Evolutionary conservation across 306 rosid genomes (phyloP), one percentile per base, ranked within the genome.

Genomic region (Trifolium dubium): DNA sequence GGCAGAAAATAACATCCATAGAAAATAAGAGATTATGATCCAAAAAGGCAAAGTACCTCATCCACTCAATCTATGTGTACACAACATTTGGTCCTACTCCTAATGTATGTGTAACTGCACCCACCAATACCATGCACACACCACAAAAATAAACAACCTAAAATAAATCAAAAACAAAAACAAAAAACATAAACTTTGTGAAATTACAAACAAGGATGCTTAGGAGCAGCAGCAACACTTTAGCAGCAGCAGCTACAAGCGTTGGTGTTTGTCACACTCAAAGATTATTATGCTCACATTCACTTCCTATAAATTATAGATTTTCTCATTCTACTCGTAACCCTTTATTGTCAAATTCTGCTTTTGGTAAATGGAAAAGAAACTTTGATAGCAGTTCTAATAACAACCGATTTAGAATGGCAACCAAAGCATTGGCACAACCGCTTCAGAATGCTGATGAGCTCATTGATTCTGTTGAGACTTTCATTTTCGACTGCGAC

Each of bases 401-500:
- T 79, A 58, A 5, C n/a, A 82, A 78, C 8, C 71, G 76, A 69
- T 79, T 77, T 5, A 61, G 77, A 72, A 89, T 87, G 95, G 78
- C 77, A 4, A 76, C 93, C 28, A 84, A 83, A 44, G 97, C 98
- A 0, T 73, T 73, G 6, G 96, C 96, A 4, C 91, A 90, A 84
- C 98, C 99, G 7, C 90, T 95, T 39, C 64, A 67, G 78, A 88
- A 90, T 70, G 90, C 93, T 6, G 93, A 88, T 4, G 92, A 88
- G 46, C 98, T 95, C 70, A 92, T 95, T 11, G 90, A 90, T 69
- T 95, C 98, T 2, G 99, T 95, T 6, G 88, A 92, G 85, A 95
- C 99, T 0, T 95, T 95, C 80, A 90, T 95, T 80, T 95, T 92
- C 75, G 99, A 95, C 34, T 95, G 98, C 69, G 99, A 95, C 37